Evolutionary conservation across 73 alveolate species (phyloP), one percentile per base, ranked within the genome.

Genomic region (Breviolum minutum): DNA sequence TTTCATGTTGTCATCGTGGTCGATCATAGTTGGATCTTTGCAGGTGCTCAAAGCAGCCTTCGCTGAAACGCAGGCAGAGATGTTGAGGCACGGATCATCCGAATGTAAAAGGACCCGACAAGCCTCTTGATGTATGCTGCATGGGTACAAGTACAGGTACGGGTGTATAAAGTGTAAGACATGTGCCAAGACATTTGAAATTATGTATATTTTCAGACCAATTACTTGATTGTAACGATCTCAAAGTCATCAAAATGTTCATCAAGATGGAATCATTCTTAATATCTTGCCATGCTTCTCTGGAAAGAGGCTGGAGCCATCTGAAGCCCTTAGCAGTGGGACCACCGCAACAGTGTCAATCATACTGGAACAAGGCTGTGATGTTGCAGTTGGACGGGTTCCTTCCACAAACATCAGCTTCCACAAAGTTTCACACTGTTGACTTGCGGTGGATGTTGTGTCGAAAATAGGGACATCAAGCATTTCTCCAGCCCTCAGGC

Each of bases 1-100:
- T 40, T 22, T 17, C 77, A 68, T 68, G 77, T 68, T 22, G 24
- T 14, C 24, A 22, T 68, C 77, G 77, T 13, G 17, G 77, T 68
- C 77, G 77, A 3, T 40, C 24, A 13, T 11, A n/a, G 63, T 10
- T 60, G 24, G 11, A 62, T 9, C 63, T 9, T 8, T 11, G 70
- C 14, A 91, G 97, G 98, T 92, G 86, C 98, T 92, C 79, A 92
- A 92, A 74, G 63, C 90, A 27, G 98, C 98, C 87, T 92, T 92
- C 60, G 32, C 68, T 8, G 98, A 92, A 74, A 84, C 98, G 30
- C 98, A 92, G 98, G 80, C 70, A 61, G 98, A 92, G 60, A 92
- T 92, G 90, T 84, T 92, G 29, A 92, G 98, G 98, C 90, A 14
- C 40, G n/a, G 30, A 77, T 8, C 63, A n/a, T 1, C 86, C n/a